These are phyloP conservation scores for Erythrobasidium yunnanense DNA, from an alignment of 768 basidiomycete genomes.

Conservation along the genomic window DNA sequence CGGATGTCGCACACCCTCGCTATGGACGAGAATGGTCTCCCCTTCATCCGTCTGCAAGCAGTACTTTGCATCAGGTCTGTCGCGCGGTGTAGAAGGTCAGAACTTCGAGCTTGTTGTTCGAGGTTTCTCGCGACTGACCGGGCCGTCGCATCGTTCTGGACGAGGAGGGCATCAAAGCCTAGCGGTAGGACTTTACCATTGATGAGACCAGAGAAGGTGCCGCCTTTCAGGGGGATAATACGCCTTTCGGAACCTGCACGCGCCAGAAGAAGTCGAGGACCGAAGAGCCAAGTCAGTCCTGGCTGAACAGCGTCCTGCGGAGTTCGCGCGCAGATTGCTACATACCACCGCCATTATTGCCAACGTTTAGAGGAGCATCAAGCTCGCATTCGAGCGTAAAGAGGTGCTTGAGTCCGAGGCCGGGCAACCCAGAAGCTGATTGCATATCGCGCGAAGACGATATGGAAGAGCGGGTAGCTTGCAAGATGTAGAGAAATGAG, in stretches of 20 bases:
- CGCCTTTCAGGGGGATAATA: constrained; percentile 17
- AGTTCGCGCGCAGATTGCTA: not conserved
- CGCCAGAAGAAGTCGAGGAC: not conserved
- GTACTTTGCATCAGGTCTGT: constrained; percentile 21
- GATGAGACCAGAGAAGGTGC: constrained; percentile 11
- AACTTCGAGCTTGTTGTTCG: too few relatives aligned
- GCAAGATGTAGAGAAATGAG: not conserved
- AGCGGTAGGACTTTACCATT: constrained; percentile 11
- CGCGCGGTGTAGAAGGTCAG: not conserved
- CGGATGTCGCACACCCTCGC: constrained; percentile 10
- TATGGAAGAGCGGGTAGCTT: not conserved
- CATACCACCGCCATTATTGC: constrained; percentile 6
- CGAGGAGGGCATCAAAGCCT: constrained; percentile 19
- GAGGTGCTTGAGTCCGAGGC: constrained; percentile 1
- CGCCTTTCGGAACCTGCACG: constrained; percentile 9
- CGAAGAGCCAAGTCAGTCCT: not conserved
- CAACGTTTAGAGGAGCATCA: not conserved
- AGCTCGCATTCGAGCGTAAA: constrained; percentile 18
- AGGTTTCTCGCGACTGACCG: not conserved
- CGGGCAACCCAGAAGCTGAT: constrained; percentile 11
- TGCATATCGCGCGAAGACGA: not conserved
- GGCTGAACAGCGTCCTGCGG: too few relatives aligned
- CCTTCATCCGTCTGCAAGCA: constrained; percentile 12
- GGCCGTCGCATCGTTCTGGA: constrained; percentile 14
- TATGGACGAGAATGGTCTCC: constrained; percentile 21